Evolutionary conservation across 2,329 filamentous ascomycete genomes (phyloP).

Genomic region (Trichoderma hamatum): DNA sequence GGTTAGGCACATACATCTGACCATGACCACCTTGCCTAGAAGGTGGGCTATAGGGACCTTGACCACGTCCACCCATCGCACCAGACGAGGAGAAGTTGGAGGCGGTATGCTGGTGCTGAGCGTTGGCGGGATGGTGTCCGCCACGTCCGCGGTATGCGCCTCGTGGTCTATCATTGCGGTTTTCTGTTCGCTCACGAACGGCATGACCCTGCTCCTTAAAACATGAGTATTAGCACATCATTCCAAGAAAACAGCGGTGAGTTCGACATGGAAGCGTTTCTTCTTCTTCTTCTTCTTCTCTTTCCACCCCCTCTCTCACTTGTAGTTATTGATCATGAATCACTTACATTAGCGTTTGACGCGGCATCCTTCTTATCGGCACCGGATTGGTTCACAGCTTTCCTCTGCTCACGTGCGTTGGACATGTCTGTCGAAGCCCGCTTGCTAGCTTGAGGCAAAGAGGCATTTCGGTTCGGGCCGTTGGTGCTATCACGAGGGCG

Average conservation of each 20-base stretch:
- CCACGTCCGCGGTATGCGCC: slow-evolving; percentile 52
- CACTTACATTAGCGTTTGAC: slow-evolving; percentile 46
- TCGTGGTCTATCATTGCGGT: slow-evolving; percentile 47
- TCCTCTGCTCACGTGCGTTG: slow-evolving; percentile 50
- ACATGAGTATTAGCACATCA: slow-evolving; percentile 20
- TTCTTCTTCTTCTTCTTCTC: not conserved
- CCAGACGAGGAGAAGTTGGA: slow-evolving; percentile 42
- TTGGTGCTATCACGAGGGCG: slow-evolving; percentile 42
- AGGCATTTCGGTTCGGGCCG: slow-evolving; percentile 41
- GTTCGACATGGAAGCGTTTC: not conserved
- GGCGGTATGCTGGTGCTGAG: slow-evolving; percentile 40
- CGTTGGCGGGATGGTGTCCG: slow-evolving; percentile 44
- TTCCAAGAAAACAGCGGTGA: not conserved
- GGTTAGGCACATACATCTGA: slow-evolving; percentile 39
- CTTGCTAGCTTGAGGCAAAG: slow-evolving; percentile 47
- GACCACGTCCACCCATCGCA: slow-evolving; percentile 39
- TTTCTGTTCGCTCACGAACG: slow-evolving; percentile 42
- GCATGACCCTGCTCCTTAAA: slow-evolving; percentile 36
- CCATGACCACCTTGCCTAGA: slow-evolving; percentile 46
- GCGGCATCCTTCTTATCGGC: slow-evolving; percentile 46
- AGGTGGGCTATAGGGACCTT: slow-evolving; percentile 51
- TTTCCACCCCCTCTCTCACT: not conserved
- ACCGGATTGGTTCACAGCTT: slow-evolving; percentile 41
- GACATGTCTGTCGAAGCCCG: slow-evolving; percentile 49
- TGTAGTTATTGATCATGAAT: not conserved